Conservation (phyloP, 306 rosid genomes). For the Hippophae gyantsensis region DNA sequence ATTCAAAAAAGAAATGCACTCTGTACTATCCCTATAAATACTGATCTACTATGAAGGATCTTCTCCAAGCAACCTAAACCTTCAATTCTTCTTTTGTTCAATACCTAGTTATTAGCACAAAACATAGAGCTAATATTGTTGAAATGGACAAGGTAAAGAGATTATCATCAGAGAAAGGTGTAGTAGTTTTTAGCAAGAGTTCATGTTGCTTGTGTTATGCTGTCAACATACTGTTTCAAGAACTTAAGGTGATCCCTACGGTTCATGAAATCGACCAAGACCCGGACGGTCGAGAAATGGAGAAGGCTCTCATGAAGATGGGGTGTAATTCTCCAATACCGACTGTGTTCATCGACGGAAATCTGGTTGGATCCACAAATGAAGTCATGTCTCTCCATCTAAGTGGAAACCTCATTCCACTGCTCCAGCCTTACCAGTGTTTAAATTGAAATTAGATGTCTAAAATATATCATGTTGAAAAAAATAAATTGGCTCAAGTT, state of each 20-base stretch:
- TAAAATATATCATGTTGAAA: constrained; percentile 26
- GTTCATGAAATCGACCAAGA: constrained; percentile 76
- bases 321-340: constrained; percentile 71
- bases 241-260: constrained; percentile 47
- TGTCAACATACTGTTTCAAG: constrained; percentile 64
- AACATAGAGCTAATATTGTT: neutral
- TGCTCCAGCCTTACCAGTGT: constrained; percentile 44
- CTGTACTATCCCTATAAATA: constrained; percentile 70
- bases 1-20: constrained; percentile 24
- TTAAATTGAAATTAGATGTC: constrained; percentile 18
- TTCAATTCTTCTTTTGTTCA: constrained; percentile 26
- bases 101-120: neutral
- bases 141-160: constrained; percentile 80
- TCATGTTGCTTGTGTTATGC: constrained; percentile 90
- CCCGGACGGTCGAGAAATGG: constrained; percentile 85
- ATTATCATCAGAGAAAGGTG: constrained; percentile 67
- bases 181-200: constrained; percentile 91
- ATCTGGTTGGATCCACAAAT: constrained; percentile 73
- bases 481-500: constrained; percentile 54
- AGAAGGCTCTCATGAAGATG: constrained; percentile 62
- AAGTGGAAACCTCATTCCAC: constrained; percentile 51
- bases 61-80: constrained; percentile 35
- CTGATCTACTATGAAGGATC: constrained; percentile 28
- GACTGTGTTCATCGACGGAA: constrained; percentile 87
- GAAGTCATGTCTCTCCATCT: constrained; percentile 97